Conservation (phyloP, 768 basidiomycete genomes). For the Leccinum pellstonianum region DNA sequence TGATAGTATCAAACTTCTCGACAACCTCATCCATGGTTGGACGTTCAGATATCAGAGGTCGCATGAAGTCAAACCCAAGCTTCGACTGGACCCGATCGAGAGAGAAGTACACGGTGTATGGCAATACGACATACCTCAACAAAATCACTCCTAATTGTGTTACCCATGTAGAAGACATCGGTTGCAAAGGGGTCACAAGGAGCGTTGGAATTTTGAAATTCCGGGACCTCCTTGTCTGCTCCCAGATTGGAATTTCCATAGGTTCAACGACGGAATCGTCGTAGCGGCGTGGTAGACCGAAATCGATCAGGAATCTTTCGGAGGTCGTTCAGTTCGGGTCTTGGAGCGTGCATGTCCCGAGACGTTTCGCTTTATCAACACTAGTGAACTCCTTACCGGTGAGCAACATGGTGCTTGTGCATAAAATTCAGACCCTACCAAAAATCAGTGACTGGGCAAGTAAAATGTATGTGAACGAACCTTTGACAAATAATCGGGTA, state of each 20-base stretch:
- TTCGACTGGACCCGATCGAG: too few species aligned
- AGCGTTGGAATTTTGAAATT: background rate
- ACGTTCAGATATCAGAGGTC: conserved; percentile 32
- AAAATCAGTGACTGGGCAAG: background rate
- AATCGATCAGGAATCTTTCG: too few species aligned
- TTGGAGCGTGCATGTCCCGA: too few species aligned
- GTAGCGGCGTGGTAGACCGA: too few species aligned
- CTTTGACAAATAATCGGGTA: background rate
- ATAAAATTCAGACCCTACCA: background rate
- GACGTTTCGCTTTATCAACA: background rate
- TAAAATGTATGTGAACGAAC: background rate
- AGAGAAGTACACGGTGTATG: too few species aligned
- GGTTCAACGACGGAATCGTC: background rate
- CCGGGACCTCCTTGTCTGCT: background rate
- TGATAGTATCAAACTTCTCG: background rate
- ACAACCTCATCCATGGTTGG: conserved; percentile 37
- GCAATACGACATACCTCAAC: too few species aligned
- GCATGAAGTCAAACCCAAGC: too few species aligned
- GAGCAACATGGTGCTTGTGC: background rate
- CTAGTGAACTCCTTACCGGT: background rate
- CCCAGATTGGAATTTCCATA: background rate
- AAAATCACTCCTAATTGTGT: too few species aligned
- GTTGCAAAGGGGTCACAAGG: background rate
- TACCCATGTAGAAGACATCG: background rate
- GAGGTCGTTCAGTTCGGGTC: too few species aligned